Evolutionary conservation across 345 rosid species (phyloP).

Genomic region (Sisymbrium altissimum): DNA sequence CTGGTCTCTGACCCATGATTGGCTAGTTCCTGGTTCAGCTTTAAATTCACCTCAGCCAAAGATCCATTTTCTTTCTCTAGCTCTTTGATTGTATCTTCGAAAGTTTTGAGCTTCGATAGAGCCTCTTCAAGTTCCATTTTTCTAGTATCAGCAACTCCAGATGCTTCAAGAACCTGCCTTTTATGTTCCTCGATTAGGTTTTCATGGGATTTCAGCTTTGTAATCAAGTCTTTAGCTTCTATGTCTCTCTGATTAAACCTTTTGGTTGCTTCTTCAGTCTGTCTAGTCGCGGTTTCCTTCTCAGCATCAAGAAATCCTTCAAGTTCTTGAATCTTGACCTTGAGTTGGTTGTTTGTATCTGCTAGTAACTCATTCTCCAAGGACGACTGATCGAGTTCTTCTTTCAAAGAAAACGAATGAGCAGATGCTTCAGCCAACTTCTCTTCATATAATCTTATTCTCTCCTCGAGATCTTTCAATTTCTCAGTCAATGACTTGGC

Average conservation of each 20-base stretch:
- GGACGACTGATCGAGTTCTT: conserved; percentile 54
- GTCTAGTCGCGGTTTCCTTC: conserved; percentile 11
- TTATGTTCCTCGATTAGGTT: conserved; percentile 46
- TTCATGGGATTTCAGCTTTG: conserved; percentile 49
- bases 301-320: conserved; percentile 51
- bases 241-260: conserved; percentile 46
- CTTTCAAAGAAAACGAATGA: conserved; percentile 54
- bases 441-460: conserved; percentile 49
- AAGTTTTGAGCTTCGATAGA: conserved; percentile 43
- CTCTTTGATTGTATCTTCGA: conserved; percentile 55
- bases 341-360: conserved; percentile 67
- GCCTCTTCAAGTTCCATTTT: conserved; percentile 59
- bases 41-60: conserved; percentile 71
- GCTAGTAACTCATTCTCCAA: conserved; percentile 62
- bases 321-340: conserved; percentile 65
- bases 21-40: conserved; percentile 66
- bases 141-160: conserved; percentile 44
- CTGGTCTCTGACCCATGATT: conserved; percentile 46
- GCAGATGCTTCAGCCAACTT: conserved; percentile 52
- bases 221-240: conserved; percentile 53
- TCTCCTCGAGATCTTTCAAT: conserved; percentile 52
- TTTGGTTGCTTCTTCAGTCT: conserved; percentile 45
- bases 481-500: conserved; percentile 56
- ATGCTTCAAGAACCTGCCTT: conserved; percentile 54
- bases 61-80: conserved; percentile 66